Evolutionary conservation across 192 early-diverging fungal species (phyloP).

Genomic region (Coemansia sp.): DNA sequence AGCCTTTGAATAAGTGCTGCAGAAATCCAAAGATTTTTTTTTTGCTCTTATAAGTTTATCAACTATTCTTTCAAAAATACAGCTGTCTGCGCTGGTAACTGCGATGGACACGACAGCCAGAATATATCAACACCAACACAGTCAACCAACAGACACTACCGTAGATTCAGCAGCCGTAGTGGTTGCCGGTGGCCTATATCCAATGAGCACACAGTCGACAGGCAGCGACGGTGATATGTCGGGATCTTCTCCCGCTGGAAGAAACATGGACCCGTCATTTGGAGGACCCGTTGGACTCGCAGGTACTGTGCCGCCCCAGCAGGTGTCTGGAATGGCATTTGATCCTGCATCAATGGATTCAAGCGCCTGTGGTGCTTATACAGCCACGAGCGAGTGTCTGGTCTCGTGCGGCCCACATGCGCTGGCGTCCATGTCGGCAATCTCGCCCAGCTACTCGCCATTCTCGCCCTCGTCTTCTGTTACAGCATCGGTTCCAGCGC

Average conservation of each 20-base stretch:
- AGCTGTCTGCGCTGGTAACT: background rate
- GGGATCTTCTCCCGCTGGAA: background rate
- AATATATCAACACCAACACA: slow-evolving; percentile 25
- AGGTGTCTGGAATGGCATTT: slow-evolving; percentile 9
- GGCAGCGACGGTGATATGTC: background rate
- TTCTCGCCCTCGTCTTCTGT: slow-evolving; percentile 16
- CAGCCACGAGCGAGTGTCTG: slow-evolving; percentile 6
- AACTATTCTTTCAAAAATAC: background rate
- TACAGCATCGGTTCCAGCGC: slow-evolving; percentile 1
- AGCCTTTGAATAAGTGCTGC: background rate
- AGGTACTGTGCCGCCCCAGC: background rate
- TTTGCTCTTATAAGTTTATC: background rate
- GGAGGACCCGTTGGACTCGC: background rate
- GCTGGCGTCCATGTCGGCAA: slow-evolving; percentile 15
- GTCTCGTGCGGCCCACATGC: background rate
- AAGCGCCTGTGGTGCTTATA: background rate
- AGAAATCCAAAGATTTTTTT: background rate
- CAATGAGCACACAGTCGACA: slow-evolving; percentile 16
- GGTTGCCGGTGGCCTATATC: slow-evolving; percentile 26
- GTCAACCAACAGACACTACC: background rate
- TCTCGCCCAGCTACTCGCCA: slow-evolving; percentile 28
- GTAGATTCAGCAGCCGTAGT: slow-evolving; percentile 2
- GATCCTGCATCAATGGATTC: slow-evolving; percentile 8
- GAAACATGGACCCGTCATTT: slow-evolving; percentile 1
- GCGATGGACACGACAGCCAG: slow-evolving; percentile 31